These are phyloP conservation scores for Ustilago bromivora DNA, from an alignment of 1,284 basidiomycete species.

Conservation along the genomic window DNA sequence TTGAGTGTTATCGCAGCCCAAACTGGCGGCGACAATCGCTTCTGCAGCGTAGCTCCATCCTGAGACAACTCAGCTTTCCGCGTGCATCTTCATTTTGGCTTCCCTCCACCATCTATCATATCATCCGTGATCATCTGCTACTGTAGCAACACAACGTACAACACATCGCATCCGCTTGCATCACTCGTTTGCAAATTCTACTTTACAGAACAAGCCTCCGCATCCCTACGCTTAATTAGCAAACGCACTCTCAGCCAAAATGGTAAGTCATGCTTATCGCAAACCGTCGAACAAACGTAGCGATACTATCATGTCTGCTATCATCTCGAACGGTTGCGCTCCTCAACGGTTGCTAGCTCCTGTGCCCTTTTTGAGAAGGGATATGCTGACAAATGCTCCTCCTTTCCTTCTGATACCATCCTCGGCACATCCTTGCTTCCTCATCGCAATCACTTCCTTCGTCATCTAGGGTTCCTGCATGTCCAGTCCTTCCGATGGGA, in stretches of 20 bases:
- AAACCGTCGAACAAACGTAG: not conserved
- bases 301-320: too few relatives aligned
- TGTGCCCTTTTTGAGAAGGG: not conserved
- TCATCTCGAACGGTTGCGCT: not conserved
- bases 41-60: slow-evolving; percentile 8
- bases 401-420: not conserved
- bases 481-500: slow-evolving; percentile 61
- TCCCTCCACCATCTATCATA: slow-evolving; percentile 12
- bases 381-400: not conserved
- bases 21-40: not conserved
- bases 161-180: slow-evolving; percentile 12
- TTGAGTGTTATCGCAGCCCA: slow-evolving; percentile 2
- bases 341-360: not conserved
- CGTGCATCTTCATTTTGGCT: not conserved
- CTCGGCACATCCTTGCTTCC: not conserved
- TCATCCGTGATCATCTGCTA: slow-evolving; percentile 10
- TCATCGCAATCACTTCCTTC: not conserved
- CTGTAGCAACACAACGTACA: slow-evolving; percentile 3
- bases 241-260: slow-evolving; percentile 21
- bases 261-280: slow-evolving; percentile 24
- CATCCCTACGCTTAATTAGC: slow-evolving; percentile 1
- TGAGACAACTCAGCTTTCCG: slow-evolving; percentile 17
- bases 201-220: not conserved
- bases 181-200: slow-evolving; percentile 13
- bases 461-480: slow-evolving; percentile 57